A percentile compares a stretch with the other conserved stretches of the same genome.
Evolutionary conservation across 257 asterid genomes (phyloP).

Genomic region (Verbena officinalis): DNA sequence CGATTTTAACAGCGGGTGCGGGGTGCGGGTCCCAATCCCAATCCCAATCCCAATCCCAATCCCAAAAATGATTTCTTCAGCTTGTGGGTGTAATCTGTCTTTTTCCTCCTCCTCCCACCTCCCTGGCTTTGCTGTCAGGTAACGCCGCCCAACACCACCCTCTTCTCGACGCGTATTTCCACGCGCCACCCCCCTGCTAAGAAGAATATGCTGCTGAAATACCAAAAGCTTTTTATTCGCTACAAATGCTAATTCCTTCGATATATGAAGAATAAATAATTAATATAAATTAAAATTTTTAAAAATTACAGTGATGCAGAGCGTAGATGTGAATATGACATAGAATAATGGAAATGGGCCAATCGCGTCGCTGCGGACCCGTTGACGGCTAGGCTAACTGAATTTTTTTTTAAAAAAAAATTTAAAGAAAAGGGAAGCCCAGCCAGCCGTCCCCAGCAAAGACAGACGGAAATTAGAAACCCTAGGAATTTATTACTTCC

Average conservation of each 20-base stretch:
- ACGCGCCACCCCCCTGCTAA: neutral
- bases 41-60: too few species aligned
- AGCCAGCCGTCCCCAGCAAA: too few species aligned
- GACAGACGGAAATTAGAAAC: constrained; percentile 40
- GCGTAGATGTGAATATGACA: neutral
- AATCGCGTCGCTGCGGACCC: constrained; percentile 33
- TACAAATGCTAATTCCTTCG: neutral
- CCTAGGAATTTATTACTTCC: constrained; percentile 35
- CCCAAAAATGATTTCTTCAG: constrained; percentile 16
- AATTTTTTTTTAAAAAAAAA: neutral
- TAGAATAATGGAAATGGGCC: constrained; percentile 34
- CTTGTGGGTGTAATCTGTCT: constrained; percentile 30
- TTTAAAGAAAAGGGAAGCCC: neutral
- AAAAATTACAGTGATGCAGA: neutral
- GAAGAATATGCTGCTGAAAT: neutral
- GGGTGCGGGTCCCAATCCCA: constrained; percentile 13
- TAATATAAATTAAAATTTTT: neutral
- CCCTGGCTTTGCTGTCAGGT: constrained; percentile 19
- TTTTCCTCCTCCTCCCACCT: neutral
- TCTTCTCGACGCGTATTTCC: constrained; percentile 8
- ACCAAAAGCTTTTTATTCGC: too few species aligned
- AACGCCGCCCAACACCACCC: constrained; percentile 15
- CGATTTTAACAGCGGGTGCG: too few species aligned
- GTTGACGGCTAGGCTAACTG: constrained; percentile 47
- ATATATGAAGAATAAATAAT: neutral